Evolutionary conservation across 805 yeast genomes (phyloP), one percentile per base, ranked within the genome.

Genomic region (Grigorovia yakushimaensis): DNA sequence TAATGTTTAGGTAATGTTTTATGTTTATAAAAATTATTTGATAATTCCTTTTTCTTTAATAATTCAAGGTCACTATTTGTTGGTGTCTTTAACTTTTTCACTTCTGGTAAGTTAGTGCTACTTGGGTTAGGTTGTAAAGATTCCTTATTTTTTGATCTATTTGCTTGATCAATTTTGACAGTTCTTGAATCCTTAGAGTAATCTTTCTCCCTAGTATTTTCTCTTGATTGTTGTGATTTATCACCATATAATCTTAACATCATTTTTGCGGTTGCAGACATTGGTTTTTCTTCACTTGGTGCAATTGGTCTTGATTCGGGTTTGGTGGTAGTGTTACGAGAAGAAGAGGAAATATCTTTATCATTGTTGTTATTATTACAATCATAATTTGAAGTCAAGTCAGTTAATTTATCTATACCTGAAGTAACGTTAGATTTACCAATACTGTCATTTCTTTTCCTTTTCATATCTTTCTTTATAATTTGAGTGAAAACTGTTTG

Each of bases 391-490:
- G n/a, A n/a, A n/a, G n/a, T n/a, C n/a, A n/a, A n/a, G n/a, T n/a
- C n/a, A n/a, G 41, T 18, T 23, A 23, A 23, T 6, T 23, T 23
- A 23, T 23, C 9, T 9, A 27, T 33, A 33, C 17, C 18, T n/a
- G n/a, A n/a, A n/a, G n/a, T n/a, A 17, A 19, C 15, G 27, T 13
- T 5, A 19, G 33, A 38, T 42, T 46, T 30, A 33, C 51, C 36
- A 22, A 41, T 39, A 4, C 52, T 45, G 39, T 50, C 50, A 37
- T 38, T 48, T 41, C 62, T 50, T 41, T 55, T 58, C 41, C 61
- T 42, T 37, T 57, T 56, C 57, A 56, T 51, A 38, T 56, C 62
- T 21, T 52, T 53, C 45, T 53, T 57, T 10, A 58, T 21, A 19
- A 49, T 55, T 27, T 52, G 50, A 19, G 55, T 52, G 18, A 57